A percentile compares a stretch with the other conserved stretches of the same genome.
Conservation (phyloP, 116 monocot genomes). For the Cymodocea nodosa region DNA sequence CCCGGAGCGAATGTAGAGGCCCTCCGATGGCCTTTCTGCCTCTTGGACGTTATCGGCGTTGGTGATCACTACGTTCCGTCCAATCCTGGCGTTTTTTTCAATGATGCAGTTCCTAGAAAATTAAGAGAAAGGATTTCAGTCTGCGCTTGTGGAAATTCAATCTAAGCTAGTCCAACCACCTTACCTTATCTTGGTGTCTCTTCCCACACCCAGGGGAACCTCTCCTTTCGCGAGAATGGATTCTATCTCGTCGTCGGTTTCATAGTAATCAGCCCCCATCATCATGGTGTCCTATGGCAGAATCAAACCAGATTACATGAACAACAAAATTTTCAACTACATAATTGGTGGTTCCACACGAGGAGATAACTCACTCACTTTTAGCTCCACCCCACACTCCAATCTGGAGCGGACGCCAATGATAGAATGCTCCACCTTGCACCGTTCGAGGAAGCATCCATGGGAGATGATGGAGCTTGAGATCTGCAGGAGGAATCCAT, state of each 20-base stretch:
- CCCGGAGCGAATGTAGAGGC: conserved; percentile 81
- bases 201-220: conserved; percentile 56
- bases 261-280: conserved; percentile 70
- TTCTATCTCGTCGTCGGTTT: conserved; percentile 60
- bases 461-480: conserved; percentile 66
- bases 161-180: no score
- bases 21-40: conserved; percentile 61
- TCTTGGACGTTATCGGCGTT: conserved; percentile 53
- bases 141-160: no score
- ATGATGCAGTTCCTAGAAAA: conserved; percentile 50
- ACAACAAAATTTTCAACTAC: no score
- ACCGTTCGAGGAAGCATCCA: conserved; percentile 60
- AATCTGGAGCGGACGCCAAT: conserved; percentile 62
- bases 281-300: conserved; percentile 48
- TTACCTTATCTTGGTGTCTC: conserved; percentile 54
- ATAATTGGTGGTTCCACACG: no score
- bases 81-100: conserved; percentile 60
- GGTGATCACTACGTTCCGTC: conserved; percentile 47
- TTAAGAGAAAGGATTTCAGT: background rate
- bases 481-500: conserved; percentile 22
- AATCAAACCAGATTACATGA: no score
- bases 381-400: conserved; percentile 49
- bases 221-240: conserved; percentile 26
- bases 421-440: conserved; percentile 55
- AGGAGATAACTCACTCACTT: no score